Evolutionary conservation across 2,329 filamentous ascomycete species (phyloP).

Genomic region (Diaporthe caulivora): DNA sequence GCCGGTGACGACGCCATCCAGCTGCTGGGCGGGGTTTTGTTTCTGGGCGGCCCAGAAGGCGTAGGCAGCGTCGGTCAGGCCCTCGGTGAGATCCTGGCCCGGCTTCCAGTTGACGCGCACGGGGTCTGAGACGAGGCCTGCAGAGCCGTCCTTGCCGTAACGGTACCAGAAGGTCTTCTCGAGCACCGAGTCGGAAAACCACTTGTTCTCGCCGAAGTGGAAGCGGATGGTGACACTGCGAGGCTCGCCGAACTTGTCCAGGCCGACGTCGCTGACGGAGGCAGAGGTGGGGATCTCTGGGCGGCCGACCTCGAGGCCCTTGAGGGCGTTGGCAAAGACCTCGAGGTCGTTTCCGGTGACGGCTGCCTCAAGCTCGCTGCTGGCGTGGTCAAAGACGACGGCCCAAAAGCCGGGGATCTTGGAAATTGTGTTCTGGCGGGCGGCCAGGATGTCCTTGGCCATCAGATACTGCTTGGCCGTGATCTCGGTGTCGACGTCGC

Average conservation of each 20-base stretch:
- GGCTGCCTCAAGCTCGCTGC: conserved; percentile 71
- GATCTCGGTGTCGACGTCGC: conserved; percentile 50
- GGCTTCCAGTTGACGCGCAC: conserved; percentile 76
- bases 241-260: conserved; percentile 65
- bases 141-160: conserved; percentile 59
- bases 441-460: conserved; percentile 60
- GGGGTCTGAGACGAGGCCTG: conserved; percentile 71
- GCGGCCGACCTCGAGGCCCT: conserved; percentile 63
- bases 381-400: conserved; percentile 71
- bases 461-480: conserved; percentile 49
- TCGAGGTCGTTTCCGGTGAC: conserved; percentile 71
- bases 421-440: conserved; percentile 68
- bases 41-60: conserved; percentile 69
- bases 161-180: conserved; percentile 78
- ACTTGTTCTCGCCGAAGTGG: conserved; percentile 71
- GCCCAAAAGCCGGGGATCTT: conserved; percentile 77
- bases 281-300: conserved; percentile 53
- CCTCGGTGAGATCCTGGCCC: conserved; percentile 73
- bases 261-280: conserved; percentile 47
- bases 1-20: conserved; percentile 35
- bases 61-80: conserved; percentile 71
- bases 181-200: conserved; percentile 70
- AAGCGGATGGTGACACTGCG: conserved; percentile 69
- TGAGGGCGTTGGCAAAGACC: conserved; percentile 68
- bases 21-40: conserved; percentile 47